Evolutionary conservation across 2,329 filamentous ascomycete genomes (phyloP), one percentile per base, ranked within the genome.

Genomic region (Colletotrichum scovillei): DNA sequence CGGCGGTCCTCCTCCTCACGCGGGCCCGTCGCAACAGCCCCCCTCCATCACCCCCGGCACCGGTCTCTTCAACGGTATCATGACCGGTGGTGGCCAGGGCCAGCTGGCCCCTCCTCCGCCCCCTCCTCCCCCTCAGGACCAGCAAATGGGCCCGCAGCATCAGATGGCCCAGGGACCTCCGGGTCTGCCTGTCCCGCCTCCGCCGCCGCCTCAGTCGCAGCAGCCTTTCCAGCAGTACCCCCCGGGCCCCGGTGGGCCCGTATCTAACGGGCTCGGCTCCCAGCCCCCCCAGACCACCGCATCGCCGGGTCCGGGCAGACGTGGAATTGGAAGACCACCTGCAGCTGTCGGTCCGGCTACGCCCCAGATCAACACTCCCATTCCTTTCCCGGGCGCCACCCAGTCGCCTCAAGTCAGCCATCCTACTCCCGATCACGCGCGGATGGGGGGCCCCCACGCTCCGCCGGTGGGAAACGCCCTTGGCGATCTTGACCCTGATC

Each of bases 51-150:
- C 95, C 32, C 94, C 97, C 80, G 95, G 96, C 30, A 96, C 93
- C 81, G 97, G 97, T 80, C 89, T 98, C 53, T 98, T 99, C 81
- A 95, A 95, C 77, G 95, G 95, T 69, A 98, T 98, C 81, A 98
- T 99, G 94, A 92, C 95, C 69, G 96, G 96, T 76, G 91, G 90
- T 75, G 94, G 92, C 78, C 95, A 96, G 85, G 93, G 92, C 78
- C 95, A 94, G 74, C 93, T 95, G 75, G 94, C 94, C 74, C 92
- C 97, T 77, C 95, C 95, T 76, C 93, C 93, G 73, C 91, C 91
- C 78, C 85, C 84, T 35, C 81, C 82, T 69, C 86, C 87, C 38
- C 89, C 90, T 78, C 91, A 92, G 83, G 89, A 92, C 78, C 91
- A 92, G 80, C 89, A 89, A 77, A 85, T 82, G 76, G 86, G 87